Percentiles rank a stretch among this genome's conserved stretches.
These are phyloP conservation scores for Tetrahymena thermophila DNA, from an alignment of 73 alveolate species.

Conservation along the genomic window DNA sequence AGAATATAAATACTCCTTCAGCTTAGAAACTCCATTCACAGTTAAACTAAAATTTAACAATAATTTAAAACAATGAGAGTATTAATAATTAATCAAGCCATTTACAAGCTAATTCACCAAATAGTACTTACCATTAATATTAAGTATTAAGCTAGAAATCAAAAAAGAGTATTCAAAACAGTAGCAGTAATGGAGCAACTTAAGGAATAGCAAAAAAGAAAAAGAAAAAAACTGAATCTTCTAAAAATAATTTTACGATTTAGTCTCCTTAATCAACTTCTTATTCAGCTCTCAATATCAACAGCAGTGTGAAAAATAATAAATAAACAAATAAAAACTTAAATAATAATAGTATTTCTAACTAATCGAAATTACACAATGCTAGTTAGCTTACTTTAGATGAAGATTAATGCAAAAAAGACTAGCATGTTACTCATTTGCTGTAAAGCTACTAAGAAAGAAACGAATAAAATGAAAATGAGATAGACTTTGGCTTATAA, in stretches of 20 bases:
- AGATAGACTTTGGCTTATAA: background rate
- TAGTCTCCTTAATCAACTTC: background rate
- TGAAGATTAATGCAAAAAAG: background rate
- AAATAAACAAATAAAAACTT: background rate
- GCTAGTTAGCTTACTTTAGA: background rate
- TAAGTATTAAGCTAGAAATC: background rate
- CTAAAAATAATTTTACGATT: background rate
- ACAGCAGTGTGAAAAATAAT: background rate
- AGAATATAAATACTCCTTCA: background rate
- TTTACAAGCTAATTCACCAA: background rate
- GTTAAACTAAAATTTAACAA: background rate
- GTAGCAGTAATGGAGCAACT: background rate
- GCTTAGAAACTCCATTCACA: background rate
- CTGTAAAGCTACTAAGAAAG: background rate
- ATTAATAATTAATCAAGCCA: background rate
- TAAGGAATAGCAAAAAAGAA: background rate
- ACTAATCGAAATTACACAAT: background rate
- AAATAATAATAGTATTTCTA: background rate
- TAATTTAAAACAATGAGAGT: background rate
- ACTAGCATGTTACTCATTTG: background rate
- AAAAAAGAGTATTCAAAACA: background rate
- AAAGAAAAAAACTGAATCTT: background rate
- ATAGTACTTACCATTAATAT: background rate
- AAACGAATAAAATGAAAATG: background rate
- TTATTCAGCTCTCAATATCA: background rate